These are phyloP conservation scores for Sphagnurus paluster DNA, from an alignment of 1,284 basidiomycete genomes.

Conservation along the genomic window DNA sequence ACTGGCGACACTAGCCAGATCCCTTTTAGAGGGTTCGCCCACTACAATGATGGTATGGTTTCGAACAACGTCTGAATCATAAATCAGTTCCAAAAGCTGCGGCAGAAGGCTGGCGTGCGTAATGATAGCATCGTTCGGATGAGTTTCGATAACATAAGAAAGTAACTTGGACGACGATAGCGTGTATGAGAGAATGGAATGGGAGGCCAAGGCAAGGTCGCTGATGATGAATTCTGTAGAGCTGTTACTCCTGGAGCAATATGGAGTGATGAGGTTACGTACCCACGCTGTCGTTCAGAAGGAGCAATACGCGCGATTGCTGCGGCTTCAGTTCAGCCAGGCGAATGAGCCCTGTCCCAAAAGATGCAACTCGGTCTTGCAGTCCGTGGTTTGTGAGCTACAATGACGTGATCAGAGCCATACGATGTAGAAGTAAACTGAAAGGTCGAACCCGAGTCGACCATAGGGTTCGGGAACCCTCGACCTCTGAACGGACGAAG, in stretches of 20 bases:
- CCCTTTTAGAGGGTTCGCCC: constrained; percentile 49
- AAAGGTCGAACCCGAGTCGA: constrained; percentile 56
- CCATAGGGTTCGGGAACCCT: constrained; percentile 72
- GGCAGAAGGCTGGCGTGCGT: constrained; percentile 62
- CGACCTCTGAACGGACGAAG: constrained; percentile 64
- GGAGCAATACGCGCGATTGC: constrained; percentile 67
- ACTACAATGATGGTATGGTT: constrained; percentile 67
- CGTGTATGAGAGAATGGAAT: constrained; percentile 71
- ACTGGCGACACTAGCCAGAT: constrained; percentile 42
- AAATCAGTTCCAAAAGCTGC: constrained; percentile 64
- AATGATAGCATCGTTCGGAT: constrained; percentile 70
- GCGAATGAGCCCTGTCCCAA: constrained; percentile 68
- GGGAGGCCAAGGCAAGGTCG: constrained; percentile 72
- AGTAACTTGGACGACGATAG: constrained; percentile 59
- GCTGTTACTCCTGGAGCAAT: not conserved
- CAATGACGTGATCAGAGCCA: constrained; percentile 3
- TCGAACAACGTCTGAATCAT: constrained; percentile 49
- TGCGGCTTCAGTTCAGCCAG: constrained; percentile 55
- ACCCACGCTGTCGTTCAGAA: constrained; percentile 78
- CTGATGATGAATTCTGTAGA: constrained; percentile 69
- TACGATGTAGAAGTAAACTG: not conserved
- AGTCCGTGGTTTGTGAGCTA: constrained; percentile 72
- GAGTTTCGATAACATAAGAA: constrained; percentile 57
- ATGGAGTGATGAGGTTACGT: constrained; percentile 1
- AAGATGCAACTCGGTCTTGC: constrained; percentile 62